A percentile compares a stretch with the other conserved stretches of the same genome.
These are phyloP conservation scores for Aspergillus eucalypticola DNA, from an alignment of 2,329 filamentous ascomycete genomes.

Conservation along the genomic window DNA sequence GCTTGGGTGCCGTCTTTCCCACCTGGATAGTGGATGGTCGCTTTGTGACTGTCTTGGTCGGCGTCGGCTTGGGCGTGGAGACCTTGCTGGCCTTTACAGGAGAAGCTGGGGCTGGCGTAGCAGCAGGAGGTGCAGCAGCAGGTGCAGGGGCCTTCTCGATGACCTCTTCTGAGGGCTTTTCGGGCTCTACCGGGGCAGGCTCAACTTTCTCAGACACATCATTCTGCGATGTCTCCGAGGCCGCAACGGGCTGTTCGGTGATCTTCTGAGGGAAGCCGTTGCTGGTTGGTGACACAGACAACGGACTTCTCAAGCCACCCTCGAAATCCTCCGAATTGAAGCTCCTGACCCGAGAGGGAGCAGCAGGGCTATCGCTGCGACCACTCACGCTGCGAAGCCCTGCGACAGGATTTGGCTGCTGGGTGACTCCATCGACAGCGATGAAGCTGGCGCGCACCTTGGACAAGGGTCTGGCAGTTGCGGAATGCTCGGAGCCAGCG, in stretches of 20 bases:
- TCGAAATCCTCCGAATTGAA: conserved; percentile 35
- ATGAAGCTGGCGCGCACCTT: conserved; percentile 76
- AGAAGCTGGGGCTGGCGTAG: conserved; percentile 9
- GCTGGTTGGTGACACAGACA: conserved; percentile 30
- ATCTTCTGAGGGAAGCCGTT: conserved; percentile 22
- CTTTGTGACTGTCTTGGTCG: conserved; percentile 30
- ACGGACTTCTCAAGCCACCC: conserved; percentile 30
- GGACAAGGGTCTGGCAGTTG: conserved; percentile 62
- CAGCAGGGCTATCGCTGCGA: conserved; percentile 33
- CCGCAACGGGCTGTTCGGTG: conserved; percentile 14
- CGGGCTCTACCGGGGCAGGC: conserved; percentile 7
- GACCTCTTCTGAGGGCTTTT: conserved; percentile 15
- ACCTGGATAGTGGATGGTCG: conserved; percentile 35
- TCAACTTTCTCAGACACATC: conserved; percentile 8
- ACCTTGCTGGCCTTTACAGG: conserved; percentile 4
- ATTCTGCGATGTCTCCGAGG: conserved; percentile 14
- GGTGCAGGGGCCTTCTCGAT: conserved; percentile 20
- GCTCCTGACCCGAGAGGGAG: conserved; percentile 31
- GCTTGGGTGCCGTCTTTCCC: conserved; percentile 24
- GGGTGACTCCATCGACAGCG: conserved; percentile 60
- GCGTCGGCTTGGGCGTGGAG: conserved; percentile 21
- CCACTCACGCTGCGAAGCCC: conserved; percentile 46
- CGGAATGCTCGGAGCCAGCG: conserved; percentile 47
- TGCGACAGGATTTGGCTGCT: conserved; percentile 44
- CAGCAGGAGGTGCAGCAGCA: not conserved